phyloP scores from a whole-genome alignment of 2,329 filamentous ascomycete species.

The Penicillium concentricum region DNA sequence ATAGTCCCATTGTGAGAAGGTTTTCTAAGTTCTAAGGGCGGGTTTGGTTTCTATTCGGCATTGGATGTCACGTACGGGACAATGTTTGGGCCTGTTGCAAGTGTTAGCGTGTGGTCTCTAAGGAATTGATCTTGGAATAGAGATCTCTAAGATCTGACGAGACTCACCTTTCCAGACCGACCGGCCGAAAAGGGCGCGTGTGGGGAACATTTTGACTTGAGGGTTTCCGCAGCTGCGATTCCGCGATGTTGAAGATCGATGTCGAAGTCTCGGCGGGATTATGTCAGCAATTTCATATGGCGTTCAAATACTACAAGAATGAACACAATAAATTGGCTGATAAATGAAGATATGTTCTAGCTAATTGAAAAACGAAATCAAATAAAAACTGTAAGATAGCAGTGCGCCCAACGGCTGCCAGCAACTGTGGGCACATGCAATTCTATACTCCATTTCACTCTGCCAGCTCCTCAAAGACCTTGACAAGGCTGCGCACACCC shows the following conservation, averaged over 20 bases:
- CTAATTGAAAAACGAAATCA: not conserved
- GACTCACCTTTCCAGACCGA: slow-evolving; percentile 82
- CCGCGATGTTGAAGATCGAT: slow-evolving; percentile 20
- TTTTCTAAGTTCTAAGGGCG: not conserved
- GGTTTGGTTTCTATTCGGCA: slow-evolving; percentile 1
- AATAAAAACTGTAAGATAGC: not conserved
- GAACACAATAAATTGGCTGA: not conserved
- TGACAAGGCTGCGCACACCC: slow-evolving; percentile 69
- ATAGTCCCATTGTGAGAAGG: not conserved
- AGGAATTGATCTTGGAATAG: not conserved
- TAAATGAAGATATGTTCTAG: not conserved
- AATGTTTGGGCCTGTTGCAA: slow-evolving; percentile 62
- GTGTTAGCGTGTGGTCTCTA: slow-evolving; percentile 7
- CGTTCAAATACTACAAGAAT: not conserved
- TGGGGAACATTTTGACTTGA: slow-evolving; percentile 62
- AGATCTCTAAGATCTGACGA: no score
- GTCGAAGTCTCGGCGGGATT: slow-evolving; percentile 7
- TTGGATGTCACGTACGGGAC: slow-evolving; percentile 58
- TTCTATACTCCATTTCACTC: slow-evolving; percentile 7
- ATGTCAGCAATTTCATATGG: slow-evolving; percentile 10
- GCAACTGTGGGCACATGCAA: slow-evolving; percentile 22
- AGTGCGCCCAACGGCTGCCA: slow-evolving; percentile 22
- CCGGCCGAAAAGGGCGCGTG: slow-evolving; percentile 66
- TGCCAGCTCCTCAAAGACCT: slow-evolving; percentile 68
- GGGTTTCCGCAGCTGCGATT: slow-evolving; percentile 12